Conservation (phyloP, 768 basidiomycete species). For the Filobasidium wieringae region DNA sequence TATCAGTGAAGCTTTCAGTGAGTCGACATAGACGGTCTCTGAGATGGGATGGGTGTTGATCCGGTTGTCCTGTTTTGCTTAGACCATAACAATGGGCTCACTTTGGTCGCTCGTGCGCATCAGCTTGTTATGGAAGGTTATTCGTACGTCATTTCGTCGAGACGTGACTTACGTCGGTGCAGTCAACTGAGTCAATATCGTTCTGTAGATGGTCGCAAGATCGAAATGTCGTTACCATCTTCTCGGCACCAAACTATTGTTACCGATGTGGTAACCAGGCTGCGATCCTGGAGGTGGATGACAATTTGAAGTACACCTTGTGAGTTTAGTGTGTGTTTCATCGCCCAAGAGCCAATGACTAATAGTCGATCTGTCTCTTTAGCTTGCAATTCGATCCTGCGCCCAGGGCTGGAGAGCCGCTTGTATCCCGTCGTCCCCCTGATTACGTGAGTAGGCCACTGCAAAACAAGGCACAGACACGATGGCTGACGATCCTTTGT, state of each 20-base stretch:
- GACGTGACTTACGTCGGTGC: not conserved
- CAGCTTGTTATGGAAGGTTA: constrained; percentile 93
- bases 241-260: constrained; percentile 41
- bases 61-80: not conserved
- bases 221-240: constrained; percentile 55
- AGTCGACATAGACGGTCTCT: constrained; percentile 7
- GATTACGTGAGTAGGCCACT: constrained; percentile 38
- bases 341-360: not conserved
- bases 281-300: constrained; percentile 98
- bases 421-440: constrained; percentile 55
- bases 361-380: not conserved
- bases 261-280: constrained; percentile 99
- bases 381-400: constrained; percentile 99
- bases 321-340: constrained; percentile 16
- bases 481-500: not conserved
- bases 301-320: constrained; percentile 45
- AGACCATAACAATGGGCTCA: constrained; percentile 94
- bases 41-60: not conserved
- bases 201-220: constrained; percentile 85
- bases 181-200: not conserved
- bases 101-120: constrained; percentile 85
- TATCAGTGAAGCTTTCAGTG: constrained; percentile 89
- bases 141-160: constrained; percentile 27
- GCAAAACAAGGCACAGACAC: too few relatives aligned
- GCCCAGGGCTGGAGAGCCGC: constrained; percentile 93